These are phyloP conservation scores for Coemansia sp. DNA, from an alignment of 192 early-diverging fungal genomes.

Conservation along the genomic window DNA sequence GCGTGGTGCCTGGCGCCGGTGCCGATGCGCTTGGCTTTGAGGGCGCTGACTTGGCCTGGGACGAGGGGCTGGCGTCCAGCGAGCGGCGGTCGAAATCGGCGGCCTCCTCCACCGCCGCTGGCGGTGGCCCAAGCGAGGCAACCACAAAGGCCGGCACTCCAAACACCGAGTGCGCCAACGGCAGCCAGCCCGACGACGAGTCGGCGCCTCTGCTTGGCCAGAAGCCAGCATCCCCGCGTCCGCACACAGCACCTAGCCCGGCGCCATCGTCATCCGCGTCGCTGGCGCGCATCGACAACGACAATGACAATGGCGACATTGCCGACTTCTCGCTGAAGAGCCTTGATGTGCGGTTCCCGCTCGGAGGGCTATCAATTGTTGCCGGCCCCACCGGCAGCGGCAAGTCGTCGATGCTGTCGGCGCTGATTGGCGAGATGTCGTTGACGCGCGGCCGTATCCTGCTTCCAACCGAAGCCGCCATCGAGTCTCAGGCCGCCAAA, in stretches of 20 bases:
- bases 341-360: conserved; percentile 67
- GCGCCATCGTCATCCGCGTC: not conserved
- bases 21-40: conserved; percentile 28
- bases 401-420: conserved; percentile 77
- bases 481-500: not conserved
- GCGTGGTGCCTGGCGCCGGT: conserved; percentile 11
- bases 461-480: conserved; percentile 17
- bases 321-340: conserved; percentile 60
- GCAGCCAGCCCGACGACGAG: not conserved
- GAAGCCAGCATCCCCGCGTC: not conserved
- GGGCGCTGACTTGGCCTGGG: conserved; percentile 41
- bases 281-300: not conserved
- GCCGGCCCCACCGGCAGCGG: conserved; percentile 88
- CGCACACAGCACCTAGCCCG: not conserved
- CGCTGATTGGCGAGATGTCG: conserved; percentile 79
- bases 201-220: conserved; percentile 14
- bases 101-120: not conserved
- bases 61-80: conserved; percentile 8
- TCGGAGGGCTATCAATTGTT: conserved; percentile 69
- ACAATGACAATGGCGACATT: not conserved
- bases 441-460: conserved; percentile 30
- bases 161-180: not conserved
- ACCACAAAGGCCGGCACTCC: conserved; percentile 11
- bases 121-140: not conserved
- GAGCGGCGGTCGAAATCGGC: conserved; percentile 12